These are phyloP conservation scores for Nelumbo lutea DNA, from an alignment of 164 flowering plant genomes.

Conservation along the genomic window DNA sequence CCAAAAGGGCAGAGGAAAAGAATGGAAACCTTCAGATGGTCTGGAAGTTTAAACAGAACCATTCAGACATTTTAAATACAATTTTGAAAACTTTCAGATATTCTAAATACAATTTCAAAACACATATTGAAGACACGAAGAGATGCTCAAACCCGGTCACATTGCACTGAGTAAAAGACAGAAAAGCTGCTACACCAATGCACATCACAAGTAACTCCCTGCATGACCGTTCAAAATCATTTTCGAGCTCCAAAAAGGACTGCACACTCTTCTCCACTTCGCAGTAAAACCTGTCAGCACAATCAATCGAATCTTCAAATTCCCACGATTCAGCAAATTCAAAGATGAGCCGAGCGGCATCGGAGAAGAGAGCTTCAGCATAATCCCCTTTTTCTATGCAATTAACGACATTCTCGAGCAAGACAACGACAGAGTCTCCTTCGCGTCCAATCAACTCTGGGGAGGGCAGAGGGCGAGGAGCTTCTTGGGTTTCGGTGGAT, in stretches of 20 bases:
- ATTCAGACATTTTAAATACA: not conserved
- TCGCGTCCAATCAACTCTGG: not conserved
- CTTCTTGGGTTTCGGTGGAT: conserved; percentile 4
- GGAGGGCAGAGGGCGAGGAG: conserved; percentile 12
- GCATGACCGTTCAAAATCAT: conserved; percentile 19
- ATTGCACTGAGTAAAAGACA: conserved; percentile 66
- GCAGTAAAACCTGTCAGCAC: conserved; percentile 39
- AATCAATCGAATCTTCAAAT: conserved; percentile 31
- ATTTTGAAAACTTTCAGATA: no score
- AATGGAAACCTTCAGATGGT: conserved; percentile 39
- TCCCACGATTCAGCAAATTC: conserved; percentile 16
- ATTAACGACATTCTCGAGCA: conserved; percentile 26
- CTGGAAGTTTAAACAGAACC: conserved; percentile 21
- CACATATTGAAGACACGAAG: not conserved
- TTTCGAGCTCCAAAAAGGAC: conserved; percentile 28
- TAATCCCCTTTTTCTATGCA: conserved; percentile 65
- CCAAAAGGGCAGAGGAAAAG: conserved; percentile 38
- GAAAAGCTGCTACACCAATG: conserved; percentile 58
- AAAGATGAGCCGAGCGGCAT: conserved; percentile 30
- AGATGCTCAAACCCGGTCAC: conserved; percentile 58
- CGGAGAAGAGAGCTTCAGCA: conserved; percentile 51
- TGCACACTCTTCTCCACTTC: conserved; percentile 35
- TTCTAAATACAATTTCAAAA: not conserved
- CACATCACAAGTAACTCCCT: conserved; percentile 53
- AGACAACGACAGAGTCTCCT: conserved; percentile 11